Conservation (phyloP, 208 protist species). For the Trypanosoma congolense region DNA sequence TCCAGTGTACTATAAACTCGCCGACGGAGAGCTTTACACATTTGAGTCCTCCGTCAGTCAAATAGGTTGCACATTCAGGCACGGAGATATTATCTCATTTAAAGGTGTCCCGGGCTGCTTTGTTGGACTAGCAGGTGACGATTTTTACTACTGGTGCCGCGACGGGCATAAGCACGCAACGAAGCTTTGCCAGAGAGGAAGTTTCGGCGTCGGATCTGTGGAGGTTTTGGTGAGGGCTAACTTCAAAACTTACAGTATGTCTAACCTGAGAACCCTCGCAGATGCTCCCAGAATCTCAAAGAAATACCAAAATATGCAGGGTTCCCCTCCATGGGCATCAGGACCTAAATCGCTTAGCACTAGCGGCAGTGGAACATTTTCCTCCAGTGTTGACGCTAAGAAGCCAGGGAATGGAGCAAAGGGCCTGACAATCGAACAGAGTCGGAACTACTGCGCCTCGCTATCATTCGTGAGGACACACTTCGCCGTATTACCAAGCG, state of each 20-base stretch:
- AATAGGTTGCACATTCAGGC: constrained; percentile 59
- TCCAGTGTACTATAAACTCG: constrained; percentile 52
- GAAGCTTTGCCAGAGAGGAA: constrained; percentile 53
- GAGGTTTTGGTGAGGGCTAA: constrained; percentile 50
- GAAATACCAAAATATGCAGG: too few species aligned
- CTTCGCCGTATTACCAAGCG: not conserved
- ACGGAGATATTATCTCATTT: constrained; percentile 76
- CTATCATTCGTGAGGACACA: not conserved
- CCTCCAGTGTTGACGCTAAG: not conserved
- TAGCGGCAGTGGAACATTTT: too few species aligned
- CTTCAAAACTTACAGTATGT: constrained; percentile 19
- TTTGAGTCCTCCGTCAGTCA: constrained; percentile 68
- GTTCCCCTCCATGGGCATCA: too few species aligned
- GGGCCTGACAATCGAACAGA: not conserved
- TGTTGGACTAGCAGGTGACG: constrained; percentile 70
- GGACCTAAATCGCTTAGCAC: too few species aligned
- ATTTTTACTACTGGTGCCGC: constrained; percentile 67
- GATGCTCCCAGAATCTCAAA: too few species aligned
- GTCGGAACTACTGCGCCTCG: not conserved
- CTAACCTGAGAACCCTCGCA: not conserved
- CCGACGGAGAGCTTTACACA: constrained; percentile 60
- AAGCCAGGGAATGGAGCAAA: too few species aligned
- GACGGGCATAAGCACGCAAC: constrained; percentile 54
- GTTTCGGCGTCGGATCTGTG: constrained; percentile 55
- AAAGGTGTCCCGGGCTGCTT: constrained; percentile 53